Evolutionary conservation across 352 stramenopile species (phyloP).

Genomic region (Pythium dissimile): DNA sequence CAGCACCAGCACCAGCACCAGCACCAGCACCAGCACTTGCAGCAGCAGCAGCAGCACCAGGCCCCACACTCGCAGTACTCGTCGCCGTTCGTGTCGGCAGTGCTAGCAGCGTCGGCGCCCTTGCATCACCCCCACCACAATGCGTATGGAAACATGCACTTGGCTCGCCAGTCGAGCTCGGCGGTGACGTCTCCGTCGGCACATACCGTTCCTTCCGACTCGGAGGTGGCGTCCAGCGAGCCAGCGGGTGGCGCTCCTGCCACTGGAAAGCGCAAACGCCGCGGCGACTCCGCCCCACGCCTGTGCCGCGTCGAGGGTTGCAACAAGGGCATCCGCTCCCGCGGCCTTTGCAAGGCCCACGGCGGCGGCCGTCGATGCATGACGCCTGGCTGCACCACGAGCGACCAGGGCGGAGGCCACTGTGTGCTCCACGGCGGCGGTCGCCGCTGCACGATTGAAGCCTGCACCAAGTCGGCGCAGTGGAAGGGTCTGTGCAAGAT

Average conservation of each 20-base stretch:
- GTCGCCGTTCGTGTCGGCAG: constrained; percentile 22
- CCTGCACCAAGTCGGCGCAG: constrained; percentile 80
- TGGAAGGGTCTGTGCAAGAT: constrained; percentile 83
- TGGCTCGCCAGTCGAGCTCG: constrained; percentile 7
- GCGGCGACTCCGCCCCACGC: constrained; percentile 39
- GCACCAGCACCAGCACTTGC: constrained; percentile 6
- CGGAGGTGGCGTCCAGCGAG: constrained; percentile 15
- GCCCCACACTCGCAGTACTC: constrained; percentile 14
- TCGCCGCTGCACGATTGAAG: constrained; percentile 67
- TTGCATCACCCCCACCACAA: constrained; percentile 17
- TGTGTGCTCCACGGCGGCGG: constrained; percentile 82
- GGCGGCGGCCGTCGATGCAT: constrained; percentile 65
- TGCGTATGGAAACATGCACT: background rate
- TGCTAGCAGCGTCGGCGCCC: constrained; percentile 17
- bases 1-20: too few species aligned
- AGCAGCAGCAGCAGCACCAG: constrained; percentile 8
- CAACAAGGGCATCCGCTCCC: constrained; percentile 67
- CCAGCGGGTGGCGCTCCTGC: background rate
- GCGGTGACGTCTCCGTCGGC: constrained; percentile 11
- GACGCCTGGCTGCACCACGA: constrained; percentile 74
- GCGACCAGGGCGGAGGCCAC: constrained; percentile 82
- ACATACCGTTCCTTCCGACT: constrained; percentile 18
- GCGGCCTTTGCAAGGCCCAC: constrained; percentile 57
- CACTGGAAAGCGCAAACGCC: constrained; percentile 35
- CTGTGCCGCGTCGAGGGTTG: constrained; percentile 75